A percentile compares a stretch with the other conserved stretches of the same genome.
Evolutionary conservation across 2,329 filamentous ascomycete species (phyloP).

Genomic region (Talaromyces sp.): DNA sequence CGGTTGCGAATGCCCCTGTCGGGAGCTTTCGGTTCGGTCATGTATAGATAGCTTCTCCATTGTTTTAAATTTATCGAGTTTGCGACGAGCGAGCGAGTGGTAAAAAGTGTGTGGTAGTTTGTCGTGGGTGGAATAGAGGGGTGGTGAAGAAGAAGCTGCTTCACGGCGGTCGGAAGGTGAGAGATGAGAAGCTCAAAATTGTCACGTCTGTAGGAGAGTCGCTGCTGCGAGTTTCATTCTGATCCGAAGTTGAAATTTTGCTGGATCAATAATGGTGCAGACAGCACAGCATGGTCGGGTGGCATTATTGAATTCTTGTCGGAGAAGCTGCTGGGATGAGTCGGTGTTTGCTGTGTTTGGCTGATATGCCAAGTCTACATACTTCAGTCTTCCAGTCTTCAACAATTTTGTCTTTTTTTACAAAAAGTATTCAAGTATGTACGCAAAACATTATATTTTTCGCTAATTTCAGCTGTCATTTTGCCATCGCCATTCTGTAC

Average conservation of each 20-base stretch:
- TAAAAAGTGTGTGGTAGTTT: not conserved
- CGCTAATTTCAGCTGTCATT: not conserved
- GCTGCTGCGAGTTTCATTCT: not conserved
- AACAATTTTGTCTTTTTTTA: no score
- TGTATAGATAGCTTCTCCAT: slow-evolving; percentile 12
- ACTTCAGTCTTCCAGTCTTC: not conserved
- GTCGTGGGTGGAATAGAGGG: not conserved
- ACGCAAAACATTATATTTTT: not conserved
- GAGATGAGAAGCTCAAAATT: not conserved
- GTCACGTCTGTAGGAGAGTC: slow-evolving; percentile 5
- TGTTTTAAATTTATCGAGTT: not conserved
- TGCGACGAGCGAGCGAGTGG: not conserved
- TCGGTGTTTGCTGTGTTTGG: not conserved
- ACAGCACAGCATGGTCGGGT: not conserved
- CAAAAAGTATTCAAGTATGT: not conserved
- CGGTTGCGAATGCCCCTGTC: slow-evolving; percentile 1
- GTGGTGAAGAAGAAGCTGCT: not conserved
- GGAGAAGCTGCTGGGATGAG: not conserved
- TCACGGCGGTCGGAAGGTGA: not conserved
- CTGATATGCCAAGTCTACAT: not conserved
- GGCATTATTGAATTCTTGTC: not conserved
- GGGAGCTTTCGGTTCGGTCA: slow-evolving; percentile 4
- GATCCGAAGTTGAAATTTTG: not conserved
- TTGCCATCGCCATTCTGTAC: not conserved
- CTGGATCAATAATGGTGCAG: not conserved